Evolutionary conservation across 2,329 filamentous ascomycete genomes (phyloP).

Genomic region (Fusarium veterinarium): DNA sequence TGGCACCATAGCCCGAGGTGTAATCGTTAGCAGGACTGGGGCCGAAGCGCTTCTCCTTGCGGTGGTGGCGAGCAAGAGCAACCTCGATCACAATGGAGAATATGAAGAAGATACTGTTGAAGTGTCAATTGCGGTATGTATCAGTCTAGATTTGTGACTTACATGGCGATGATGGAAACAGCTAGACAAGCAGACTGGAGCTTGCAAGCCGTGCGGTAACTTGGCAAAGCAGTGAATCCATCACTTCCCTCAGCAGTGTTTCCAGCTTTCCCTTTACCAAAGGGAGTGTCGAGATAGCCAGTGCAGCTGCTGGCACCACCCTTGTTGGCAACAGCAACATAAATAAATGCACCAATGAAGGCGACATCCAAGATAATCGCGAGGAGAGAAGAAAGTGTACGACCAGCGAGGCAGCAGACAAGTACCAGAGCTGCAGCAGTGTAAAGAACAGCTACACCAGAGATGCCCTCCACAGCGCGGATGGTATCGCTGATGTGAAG

Average conservation of each 20-base stretch:
- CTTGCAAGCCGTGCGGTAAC: constrained; percentile 69
- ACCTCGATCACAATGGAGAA: constrained; percentile 77
- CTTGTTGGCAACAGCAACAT: constrained; percentile 80
- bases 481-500: constrained; percentile 71
- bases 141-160: constrained; percentile 44
- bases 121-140: background rate
- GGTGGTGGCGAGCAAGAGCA: constrained; percentile 75
- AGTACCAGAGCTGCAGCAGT: constrained; percentile 77
- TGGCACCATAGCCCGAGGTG: constrained; percentile 63
- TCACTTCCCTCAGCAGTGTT: constrained; percentile 60
- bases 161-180: constrained; percentile 82
- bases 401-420: constrained; percentile 82
- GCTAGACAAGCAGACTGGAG: constrained; percentile 83
- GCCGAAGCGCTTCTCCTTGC: constrained; percentile 78
- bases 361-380: constrained; percentile 80
- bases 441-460: constrained; percentile 81
- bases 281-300: constrained; percentile 70
- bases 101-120: constrained; percentile 76
- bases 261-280: constrained; percentile 72
- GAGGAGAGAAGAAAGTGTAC: constrained; percentile 76
- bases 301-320: constrained; percentile 74
- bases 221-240: constrained; percentile 62
- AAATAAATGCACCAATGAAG: constrained; percentile 83
- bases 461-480: constrained; percentile 81
- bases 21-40: constrained; percentile 64